Evolutionary conservation across 805 yeast species (phyloP), one percentile per base, ranked within the genome.

Genomic region (Yarrowia keelungensis): DNA sequence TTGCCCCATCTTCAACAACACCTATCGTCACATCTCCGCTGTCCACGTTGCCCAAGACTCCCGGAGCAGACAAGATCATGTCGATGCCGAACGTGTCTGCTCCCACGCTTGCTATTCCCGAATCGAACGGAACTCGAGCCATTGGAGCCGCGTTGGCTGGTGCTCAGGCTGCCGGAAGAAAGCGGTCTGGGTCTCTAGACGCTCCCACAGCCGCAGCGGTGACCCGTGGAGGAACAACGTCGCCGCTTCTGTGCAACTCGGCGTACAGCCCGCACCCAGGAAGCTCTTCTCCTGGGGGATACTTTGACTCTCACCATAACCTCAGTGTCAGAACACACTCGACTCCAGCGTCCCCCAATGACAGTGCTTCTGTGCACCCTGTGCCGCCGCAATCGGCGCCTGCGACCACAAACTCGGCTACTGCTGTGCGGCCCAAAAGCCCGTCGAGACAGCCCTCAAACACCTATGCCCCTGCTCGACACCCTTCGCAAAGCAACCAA

Each of bases 391-490:
- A 32, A 12, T 12, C 47, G 8, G 38, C 19, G 8, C 47, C 47
- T 7, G 46, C 46, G 3, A 11, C 42, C n/a, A 43, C 10, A 26
- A 16, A 10, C 16, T 35, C 61, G 2, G 22, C 39, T 3, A 10
- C 22, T 14, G 15, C 64, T 5, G 32, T 36, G 15, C 69, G 72
- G 1, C 73, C 73, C 14, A 70, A 69, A 15, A 71, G 73, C 10
- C 73, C 72, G 16, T 64, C 71, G 9, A 61, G 77, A 19, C 71
- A 71, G 5, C 74, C 73, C 11, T 74, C 77, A 15, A 71, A 49
- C 64, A 74, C 76, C 2, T 74, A 74, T 54, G 76, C 75, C 11
- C 76, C 76, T 0, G 65, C 69, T 7, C 70, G 76, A 16, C 69
- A 62, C 22, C 76, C 76, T 3, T 69, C 69, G 3, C 67, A 53